A percentile compares a stretch with the other conserved stretches of the same genome.
Conservation (phyloP, 2,329 filamentous ascomycete genomes). For the Pyrenophora seminiperda region DNA sequence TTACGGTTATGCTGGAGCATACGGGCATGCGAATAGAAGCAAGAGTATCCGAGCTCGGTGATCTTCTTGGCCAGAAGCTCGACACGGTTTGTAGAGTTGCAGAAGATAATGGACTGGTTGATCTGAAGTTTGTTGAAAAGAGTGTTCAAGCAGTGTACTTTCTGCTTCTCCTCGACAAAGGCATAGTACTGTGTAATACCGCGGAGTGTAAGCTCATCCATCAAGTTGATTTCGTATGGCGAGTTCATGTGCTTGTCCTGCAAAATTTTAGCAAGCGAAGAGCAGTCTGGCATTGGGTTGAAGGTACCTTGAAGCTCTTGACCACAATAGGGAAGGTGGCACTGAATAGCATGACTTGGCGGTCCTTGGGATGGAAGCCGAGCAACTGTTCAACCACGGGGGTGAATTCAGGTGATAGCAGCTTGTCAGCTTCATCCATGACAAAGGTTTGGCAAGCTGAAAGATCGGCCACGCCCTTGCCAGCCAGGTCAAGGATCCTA, state of each 20-base stretch:
- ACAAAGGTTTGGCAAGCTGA: conserved; percentile 97
- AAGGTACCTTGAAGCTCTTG: conserved; percentile 78
- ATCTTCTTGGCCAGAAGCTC: conserved; percentile 99
- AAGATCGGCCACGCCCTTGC: conserved; percentile 94
- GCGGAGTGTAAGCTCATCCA: conserved; percentile 97
- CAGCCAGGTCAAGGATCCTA: conserved; percentile 92
- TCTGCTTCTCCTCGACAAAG: conserved; percentile 98
- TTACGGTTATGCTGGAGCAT: conserved; percentile 98
- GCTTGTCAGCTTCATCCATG: conserved; percentile 99
- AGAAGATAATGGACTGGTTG: conserved; percentile 99
- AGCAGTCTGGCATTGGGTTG: not conserved
- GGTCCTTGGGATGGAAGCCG: conserved; percentile 93
- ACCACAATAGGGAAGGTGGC: conserved; percentile 97
- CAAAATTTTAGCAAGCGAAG: conserved; percentile 8
- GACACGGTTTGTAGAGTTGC: conserved; percentile 98
- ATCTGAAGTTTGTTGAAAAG: conserved; percentile 99
- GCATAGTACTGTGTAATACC: conserved; percentile 99
- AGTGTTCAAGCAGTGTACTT: conserved; percentile 98
- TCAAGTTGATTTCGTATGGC: conserved; percentile 98
- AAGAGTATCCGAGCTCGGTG: conserved; percentile 97
- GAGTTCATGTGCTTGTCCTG: conserved; percentile 94
- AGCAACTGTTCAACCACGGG: conserved; percentile 96
- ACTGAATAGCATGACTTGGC: conserved; percentile 99
- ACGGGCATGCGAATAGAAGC: conserved; percentile 98
- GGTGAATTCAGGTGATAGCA: conserved; percentile 94